Conservation (phyloP, 345 rosid genomes). For the Gossypium herbaceum region DNA sequence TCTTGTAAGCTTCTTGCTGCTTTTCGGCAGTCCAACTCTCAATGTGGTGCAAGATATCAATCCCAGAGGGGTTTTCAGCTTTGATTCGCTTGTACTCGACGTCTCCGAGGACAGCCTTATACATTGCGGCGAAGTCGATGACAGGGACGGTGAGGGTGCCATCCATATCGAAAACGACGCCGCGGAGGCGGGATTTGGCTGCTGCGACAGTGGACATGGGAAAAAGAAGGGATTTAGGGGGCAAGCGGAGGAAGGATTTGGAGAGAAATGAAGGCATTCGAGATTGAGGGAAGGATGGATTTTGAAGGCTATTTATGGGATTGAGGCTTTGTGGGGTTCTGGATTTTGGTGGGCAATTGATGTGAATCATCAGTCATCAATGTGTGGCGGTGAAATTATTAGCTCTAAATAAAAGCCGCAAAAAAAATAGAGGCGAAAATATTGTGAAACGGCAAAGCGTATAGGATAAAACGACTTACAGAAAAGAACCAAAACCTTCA, state of each 20-base stretch:
- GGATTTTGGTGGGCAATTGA: background rate
- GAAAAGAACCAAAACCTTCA: background rate
- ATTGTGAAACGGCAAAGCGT: background rate
- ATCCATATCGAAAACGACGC: constrained; percentile 81
- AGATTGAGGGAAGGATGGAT: constrained; percentile 7
- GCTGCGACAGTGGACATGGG: constrained; percentile 20
- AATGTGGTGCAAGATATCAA: constrained; percentile 76
- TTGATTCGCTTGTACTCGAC: constrained; percentile 59
- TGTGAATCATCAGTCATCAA: background rate
- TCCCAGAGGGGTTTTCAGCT: constrained; percentile 68
- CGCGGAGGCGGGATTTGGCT: constrained; percentile 47
- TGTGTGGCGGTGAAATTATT: background rate
- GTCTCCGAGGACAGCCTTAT: constrained; percentile 76
- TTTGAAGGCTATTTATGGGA: background rate
- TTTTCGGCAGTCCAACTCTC: constrained; percentile 64
- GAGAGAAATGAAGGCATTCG: constrained; percentile 25
- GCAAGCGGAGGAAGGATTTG: constrained; percentile 23
- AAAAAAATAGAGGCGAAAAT: background rate
- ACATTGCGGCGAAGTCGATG: constrained; percentile 89
- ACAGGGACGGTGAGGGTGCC: constrained; percentile 90
- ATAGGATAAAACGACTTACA: background rate
- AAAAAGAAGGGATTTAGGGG: constrained; percentile 24
- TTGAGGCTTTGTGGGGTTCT: background rate
- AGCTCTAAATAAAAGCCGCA: background rate
- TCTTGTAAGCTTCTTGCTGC: constrained; percentile 54